Percentiles rank a stretch among this genome's conserved stretches.
Evolutionary conservation across 345 rosid genomes (phyloP).

Genomic region (Boechera divaricarpa): DNA sequence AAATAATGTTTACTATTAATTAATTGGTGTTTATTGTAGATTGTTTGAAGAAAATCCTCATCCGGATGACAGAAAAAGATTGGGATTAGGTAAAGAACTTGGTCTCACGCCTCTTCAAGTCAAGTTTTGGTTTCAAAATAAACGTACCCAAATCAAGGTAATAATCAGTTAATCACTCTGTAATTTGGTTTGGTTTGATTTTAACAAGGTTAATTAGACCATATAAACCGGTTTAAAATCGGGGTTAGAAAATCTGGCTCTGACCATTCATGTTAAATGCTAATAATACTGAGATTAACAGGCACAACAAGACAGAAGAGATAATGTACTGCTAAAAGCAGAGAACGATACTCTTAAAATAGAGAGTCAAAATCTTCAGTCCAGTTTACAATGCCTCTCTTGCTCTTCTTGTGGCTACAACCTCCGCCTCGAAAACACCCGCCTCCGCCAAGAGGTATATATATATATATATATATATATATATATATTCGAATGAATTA

Average conservation of each 20-base stretch:
- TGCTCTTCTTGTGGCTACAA: constrained; percentile 48
- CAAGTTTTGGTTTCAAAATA: constrained; percentile 96
- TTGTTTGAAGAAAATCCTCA: constrained; percentile 75
- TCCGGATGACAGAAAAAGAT: constrained; percentile 73
- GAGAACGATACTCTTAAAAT: constrained; percentile 62
- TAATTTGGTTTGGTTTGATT: neutral
- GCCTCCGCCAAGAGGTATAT: constrained; percentile 19
- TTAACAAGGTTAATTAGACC: neutral
- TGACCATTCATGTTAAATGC: neutral
- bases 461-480: neutral
- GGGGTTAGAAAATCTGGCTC: neutral
- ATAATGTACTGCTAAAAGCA: constrained; percentile 58
- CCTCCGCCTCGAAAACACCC: constrained; percentile 41
- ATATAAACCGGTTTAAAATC: neutral
- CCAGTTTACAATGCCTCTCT: constrained; percentile 48
- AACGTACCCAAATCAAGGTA: constrained; percentile 88
- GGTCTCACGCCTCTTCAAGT: constrained; percentile 86
- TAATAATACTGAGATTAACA: constrained; percentile 37
- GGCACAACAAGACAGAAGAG: constrained; percentile 66
- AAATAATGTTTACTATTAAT: neutral
- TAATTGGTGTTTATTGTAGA: constrained; percentile 49
- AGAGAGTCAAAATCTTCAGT: constrained; percentile 55
- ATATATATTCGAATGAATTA: neutral
- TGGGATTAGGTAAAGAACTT: constrained; percentile 70
- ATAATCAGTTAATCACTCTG: neutral